phyloP scores from a whole-genome alignment of 2,329 filamentous ascomycete species.

The Septoria linicola region DNA sequence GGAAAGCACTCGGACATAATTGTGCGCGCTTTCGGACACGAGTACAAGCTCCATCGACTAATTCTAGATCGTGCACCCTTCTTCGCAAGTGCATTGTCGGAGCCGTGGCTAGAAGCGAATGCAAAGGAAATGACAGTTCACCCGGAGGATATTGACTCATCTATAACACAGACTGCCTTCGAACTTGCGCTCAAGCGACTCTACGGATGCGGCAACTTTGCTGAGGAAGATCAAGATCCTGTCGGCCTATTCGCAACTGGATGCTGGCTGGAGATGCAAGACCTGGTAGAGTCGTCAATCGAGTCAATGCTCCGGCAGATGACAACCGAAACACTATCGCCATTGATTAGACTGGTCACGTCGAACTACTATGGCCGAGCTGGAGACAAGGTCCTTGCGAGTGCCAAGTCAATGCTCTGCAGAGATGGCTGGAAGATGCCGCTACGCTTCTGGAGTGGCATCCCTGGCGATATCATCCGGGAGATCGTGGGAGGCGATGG shows the following conservation, averaged over 20 bases:
- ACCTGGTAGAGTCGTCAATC: conserved; percentile 54
- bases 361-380: conserved; percentile 57
- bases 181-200: conserved; percentile 56
- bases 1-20: conserved; percentile 57
- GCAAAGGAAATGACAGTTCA: conserved; percentile 53
- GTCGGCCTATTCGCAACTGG: conserved; percentile 56
- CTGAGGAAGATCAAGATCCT: conserved; percentile 54
- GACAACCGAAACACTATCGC: conserved; percentile 50
- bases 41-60: conserved; percentile 55
- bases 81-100: conserved; percentile 55
- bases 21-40: conserved; percentile 52
- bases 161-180: conserved; percentile 54
- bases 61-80: conserved; percentile 57
- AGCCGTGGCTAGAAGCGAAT: conserved; percentile 56
- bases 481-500: conserved; percentile 60
- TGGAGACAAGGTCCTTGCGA: conserved; percentile 56
- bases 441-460: conserved; percentile 55
- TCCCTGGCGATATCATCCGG: conserved; percentile 58
- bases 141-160: conserved; percentile 55
- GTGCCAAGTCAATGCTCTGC: conserved; percentile 59
- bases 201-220: conserved; percentile 51
- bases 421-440: conserved; percentile 59
- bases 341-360: conserved; percentile 55
- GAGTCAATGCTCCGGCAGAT: conserved; percentile 57
- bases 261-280: conserved; percentile 60